Evolutionary conservation across 2,329 filamentous ascomycete species (phyloP).

Genomic region (Lachnellula suecica): DNA sequence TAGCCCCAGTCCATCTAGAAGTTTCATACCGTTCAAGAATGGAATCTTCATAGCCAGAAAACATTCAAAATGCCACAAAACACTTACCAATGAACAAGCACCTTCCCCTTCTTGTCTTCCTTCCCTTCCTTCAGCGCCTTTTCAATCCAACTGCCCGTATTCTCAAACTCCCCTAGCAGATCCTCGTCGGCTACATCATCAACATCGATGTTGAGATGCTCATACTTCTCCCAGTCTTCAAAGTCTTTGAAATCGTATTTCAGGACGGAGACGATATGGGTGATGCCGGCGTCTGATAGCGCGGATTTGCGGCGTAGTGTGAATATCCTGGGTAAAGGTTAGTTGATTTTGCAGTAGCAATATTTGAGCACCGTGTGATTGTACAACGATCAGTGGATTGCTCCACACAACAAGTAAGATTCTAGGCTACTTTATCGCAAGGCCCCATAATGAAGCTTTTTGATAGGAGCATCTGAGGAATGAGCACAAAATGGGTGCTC

Average conservation of each 20-base stretch:
- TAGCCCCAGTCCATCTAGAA: too few species aligned
- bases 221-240: conserved; percentile 58
- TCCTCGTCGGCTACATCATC: conserved; percentile 92
- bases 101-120: conserved; percentile 48
- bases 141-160: conserved; percentile 80
- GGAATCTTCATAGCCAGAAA: conserved; percentile 3
- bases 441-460: too few species aligned
- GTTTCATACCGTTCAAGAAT: too few species aligned
- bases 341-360: neutral
- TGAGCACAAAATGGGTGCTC: too few species aligned
- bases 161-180: conserved; percentile 76
- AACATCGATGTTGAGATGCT: conserved; percentile 78
- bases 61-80: conserved; percentile 9
- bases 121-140: conserved; percentile 63
- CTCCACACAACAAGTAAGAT: too few species aligned
- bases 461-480: too few species aligned
- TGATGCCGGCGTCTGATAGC: conserved; percentile 73
- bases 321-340: conserved; percentile 63
- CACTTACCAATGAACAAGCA: conserved; percentile 71
- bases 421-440: too few species aligned
- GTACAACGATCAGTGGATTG: too few species aligned
- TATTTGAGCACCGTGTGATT: neutral
- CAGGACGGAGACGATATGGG: conserved; percentile 85
- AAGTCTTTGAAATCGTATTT: conserved; percentile 58
- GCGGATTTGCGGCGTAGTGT: conserved; percentile 70